phyloP scores from a whole-genome alignment of 805 yeast genomes.

The Zygotorulaspora sp. region DNA sequence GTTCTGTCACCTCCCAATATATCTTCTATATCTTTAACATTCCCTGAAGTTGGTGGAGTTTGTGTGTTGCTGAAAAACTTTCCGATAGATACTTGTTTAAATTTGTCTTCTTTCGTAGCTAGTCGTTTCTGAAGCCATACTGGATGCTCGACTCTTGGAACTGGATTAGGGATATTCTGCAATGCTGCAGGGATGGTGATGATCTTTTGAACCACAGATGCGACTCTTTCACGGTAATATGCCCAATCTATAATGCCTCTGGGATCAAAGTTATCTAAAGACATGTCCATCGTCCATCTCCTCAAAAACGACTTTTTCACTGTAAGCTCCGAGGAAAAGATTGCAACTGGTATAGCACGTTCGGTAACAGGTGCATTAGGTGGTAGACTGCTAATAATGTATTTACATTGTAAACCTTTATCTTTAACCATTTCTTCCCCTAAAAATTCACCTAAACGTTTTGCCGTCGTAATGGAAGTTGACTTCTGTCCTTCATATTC shows the following conservation, averaged over 20 bases:
- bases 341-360: slow-evolving; percentile 94
- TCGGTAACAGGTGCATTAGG: slow-evolving; percentile 86
- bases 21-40: slow-evolving; percentile 72
- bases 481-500: slow-evolving; percentile 91
- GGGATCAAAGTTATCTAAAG: slow-evolving; percentile 78
- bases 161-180: slow-evolving; percentile 84
- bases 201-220: slow-evolving; percentile 89
- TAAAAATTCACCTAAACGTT: slow-evolving; percentile 84
- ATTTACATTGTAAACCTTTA: slow-evolving; percentile 92
- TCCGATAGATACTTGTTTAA: slow-evolving; percentile 64
- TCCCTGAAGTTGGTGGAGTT: slow-evolving; percentile 38
- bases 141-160: slow-evolving; percentile 90
- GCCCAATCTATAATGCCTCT: slow-evolving; percentile 89
- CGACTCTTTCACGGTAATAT: slow-evolving; percentile 84
- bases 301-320: slow-evolving; percentile 71
- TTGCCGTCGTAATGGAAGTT: slow-evolving; percentile 93
- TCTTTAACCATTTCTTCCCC: slow-evolving; percentile 97
- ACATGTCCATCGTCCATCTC: slow-evolving; percentile 81
- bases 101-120: slow-evolving; percentile 53
- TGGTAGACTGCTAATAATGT: slow-evolving; percentile 83
- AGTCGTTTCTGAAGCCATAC: slow-evolving; percentile 80
- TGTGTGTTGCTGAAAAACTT: slow-evolving; percentile 50
- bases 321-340: slow-evolving; percentile 74
- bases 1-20: slow-evolving; percentile 40
- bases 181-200: slow-evolving; percentile 96